phyloP scores from a whole-genome alignment of 176 grass and related monocot genomes.

The Panicum miliaceum region DNA sequence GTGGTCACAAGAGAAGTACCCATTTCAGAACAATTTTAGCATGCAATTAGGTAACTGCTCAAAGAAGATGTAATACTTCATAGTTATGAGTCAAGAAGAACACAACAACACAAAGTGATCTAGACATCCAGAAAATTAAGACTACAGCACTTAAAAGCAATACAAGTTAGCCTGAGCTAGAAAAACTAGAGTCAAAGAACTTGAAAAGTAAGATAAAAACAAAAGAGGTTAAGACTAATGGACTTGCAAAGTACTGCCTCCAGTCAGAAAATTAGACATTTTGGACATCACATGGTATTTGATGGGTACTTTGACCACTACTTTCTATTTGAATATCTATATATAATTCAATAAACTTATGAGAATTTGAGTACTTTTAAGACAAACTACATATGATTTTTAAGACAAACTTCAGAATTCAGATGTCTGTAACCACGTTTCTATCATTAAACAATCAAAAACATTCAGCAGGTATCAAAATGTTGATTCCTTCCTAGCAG shows the following conservation, averaged over 20 bases:
- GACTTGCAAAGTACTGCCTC: neutral
- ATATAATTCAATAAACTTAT: neutral
- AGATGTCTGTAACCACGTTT: constrained; percentile 20
- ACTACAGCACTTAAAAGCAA: neutral
- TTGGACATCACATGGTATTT: neutral
- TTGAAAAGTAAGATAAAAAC: neutral
- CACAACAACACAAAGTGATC: neutral
- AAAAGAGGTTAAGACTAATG: neutral
- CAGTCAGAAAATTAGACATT: neutral
- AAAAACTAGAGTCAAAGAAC: constrained; percentile 12
- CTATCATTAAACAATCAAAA: constrained; percentile 30
- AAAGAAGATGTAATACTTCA: neutral
- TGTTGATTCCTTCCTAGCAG: neutral
- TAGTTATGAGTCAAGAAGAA: neutral
- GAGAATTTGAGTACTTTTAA: neutral
- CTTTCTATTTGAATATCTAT: neutral
- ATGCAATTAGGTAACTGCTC: neutral
- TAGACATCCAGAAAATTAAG: constrained; percentile 1
- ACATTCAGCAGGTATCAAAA: neutral
- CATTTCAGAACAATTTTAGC: neutral
- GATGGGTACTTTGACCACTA: neutral
- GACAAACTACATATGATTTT: neutral
- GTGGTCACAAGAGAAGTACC: neutral
- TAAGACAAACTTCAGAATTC: neutral
- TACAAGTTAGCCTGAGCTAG: neutral